These are phyloP conservation scores for Didymosphaeria variabile DNA, from an alignment of 2,329 filamentous ascomycete genomes.

Conservation along the genomic window DNA sequence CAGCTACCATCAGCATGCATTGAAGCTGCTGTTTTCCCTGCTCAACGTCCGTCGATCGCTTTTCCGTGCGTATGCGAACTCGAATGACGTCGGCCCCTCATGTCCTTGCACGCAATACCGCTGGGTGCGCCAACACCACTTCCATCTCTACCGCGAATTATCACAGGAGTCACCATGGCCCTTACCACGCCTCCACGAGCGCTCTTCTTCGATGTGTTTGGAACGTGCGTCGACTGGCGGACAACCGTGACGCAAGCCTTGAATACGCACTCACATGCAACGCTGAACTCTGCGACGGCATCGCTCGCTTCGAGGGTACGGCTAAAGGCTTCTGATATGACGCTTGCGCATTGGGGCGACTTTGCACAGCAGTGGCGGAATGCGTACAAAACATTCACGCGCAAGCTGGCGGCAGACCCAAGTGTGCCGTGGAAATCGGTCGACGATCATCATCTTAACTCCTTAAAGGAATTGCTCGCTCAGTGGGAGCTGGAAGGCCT, in stretches of 20 bases:
- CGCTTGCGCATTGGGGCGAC: conserved; percentile 65
- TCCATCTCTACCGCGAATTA: conserved; percentile 15
- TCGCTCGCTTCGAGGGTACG: conserved; percentile 60
- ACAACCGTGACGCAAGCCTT: conserved; percentile 70
- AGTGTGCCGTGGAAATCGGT: conserved; percentile 69
- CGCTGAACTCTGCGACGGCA: conserved; percentile 57
- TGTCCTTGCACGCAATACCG: conserved; percentile 2
- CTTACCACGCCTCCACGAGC: conserved; percentile 57
- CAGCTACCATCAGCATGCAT: background rate
- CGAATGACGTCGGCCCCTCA: conserved; percentile 10
- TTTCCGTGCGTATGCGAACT: conserved; percentile 4
- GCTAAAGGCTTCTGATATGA: conserved; percentile 61
- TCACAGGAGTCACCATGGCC: conserved; percentile 33
- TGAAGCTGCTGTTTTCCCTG: background rate
- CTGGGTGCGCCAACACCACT: conserved; percentile 17
- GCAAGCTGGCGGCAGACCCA: conserved; percentile 58
- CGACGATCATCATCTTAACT: conserved; percentile 74
- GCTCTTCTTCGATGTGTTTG: conserved; percentile 79
- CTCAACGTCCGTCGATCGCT: background rate
- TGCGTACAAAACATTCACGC: conserved; percentile 70
- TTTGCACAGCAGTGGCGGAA: conserved; percentile 77
- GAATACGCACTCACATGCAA: conserved; percentile 56
- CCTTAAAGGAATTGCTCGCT: conserved; percentile 67
- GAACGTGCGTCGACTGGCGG: conserved; percentile 83
- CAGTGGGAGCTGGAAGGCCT: conserved; percentile 66